Evolutionary conservation across 2,329 filamentous ascomycete genomes (phyloP), one percentile per base, ranked within the genome.

Genomic region (Akanthomyces dipterigenus): DNA sequence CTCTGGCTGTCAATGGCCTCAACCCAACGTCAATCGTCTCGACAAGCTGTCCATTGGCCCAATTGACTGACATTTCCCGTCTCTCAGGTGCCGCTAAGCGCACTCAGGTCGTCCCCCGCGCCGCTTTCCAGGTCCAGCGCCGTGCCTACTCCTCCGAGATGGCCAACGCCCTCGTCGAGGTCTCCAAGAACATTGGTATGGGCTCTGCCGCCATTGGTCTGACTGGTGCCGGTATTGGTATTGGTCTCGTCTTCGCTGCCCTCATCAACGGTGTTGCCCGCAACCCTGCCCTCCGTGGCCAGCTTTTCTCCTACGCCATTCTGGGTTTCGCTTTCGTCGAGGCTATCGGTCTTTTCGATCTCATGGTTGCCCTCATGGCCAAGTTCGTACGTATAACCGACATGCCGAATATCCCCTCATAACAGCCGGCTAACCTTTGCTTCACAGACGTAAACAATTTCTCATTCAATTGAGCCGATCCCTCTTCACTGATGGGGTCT

Each of bases 251-350:
- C 77, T 96, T 96, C 87, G 90, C 89, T 76, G 88, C 90, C 74
- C 90, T 96, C 77, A 85, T 96, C 76, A 88, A 90, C 80, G 87
- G 87, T 82, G 90, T 95, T 78, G 90, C 91, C 83, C 90, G 91
- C 83, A 96, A 96, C 90, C 91, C 91, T 75, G 89, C 89, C 76
- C 90, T 96, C 82, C 89, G 90, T 83, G 91, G 90, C 78, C 91
- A 96, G 87, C 90, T 96, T 76, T 96, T 95, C 89, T 90, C 62
- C 71, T 93, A 95, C 82, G 90, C 90, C 86, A 93, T 95, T 89
- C 83, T 95, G 76, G 90, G 91, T 83, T 95, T 95, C 83, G 91
- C 90, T 77, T 95, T 95, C 88, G 90, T 93, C 80, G 91, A 95
- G 80, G 90, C 91, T 82, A 91, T 90, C 72, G 89, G 88, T 88